A percentile compares a stretch with the other conserved stretches of the same genome.
Conservation (phyloP, 2,329 filamentous ascomycete genomes). For the Paecilomyces formosus region DNA sequence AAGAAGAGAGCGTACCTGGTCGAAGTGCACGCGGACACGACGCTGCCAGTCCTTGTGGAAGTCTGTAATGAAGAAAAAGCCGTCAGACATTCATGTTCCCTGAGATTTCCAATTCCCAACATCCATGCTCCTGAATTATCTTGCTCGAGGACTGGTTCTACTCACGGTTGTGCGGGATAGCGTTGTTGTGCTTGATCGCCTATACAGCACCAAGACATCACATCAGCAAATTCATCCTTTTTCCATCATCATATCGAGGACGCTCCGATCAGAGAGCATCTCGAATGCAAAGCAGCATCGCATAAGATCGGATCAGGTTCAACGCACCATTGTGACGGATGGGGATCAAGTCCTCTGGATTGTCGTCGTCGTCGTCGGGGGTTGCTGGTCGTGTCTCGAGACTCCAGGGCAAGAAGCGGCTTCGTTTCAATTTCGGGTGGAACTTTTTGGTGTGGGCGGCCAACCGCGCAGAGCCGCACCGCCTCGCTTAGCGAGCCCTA, state of each 20-base stretch:
- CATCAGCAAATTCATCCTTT: slow-evolving; percentile 20
- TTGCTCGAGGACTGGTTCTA: slow-evolving; percentile 14
- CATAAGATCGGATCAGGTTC: background rate
- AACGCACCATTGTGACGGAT: slow-evolving; percentile 46
- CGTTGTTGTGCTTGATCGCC: slow-evolving; percentile 99
- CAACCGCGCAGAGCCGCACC: slow-evolving; percentile 26
- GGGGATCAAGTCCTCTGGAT: slow-evolving; percentile 44
- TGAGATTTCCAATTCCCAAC: slow-evolving; percentile 6
- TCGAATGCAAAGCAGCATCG: slow-evolving; percentile 14
- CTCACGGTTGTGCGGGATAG: slow-evolving; percentile 93
- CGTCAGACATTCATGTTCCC: slow-evolving; percentile 17
- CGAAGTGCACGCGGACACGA: slow-evolving; percentile 98
- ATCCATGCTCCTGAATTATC: slow-evolving; percentile 9
- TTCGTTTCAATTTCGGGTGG: slow-evolving; percentile 26
- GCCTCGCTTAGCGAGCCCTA: slow-evolving; percentile 40
- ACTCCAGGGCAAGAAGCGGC: slow-evolving; percentile 24
- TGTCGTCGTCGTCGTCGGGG: slow-evolving; percentile 34
- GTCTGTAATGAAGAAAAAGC: slow-evolving; percentile 48
- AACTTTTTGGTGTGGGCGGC: slow-evolving; percentile 35
- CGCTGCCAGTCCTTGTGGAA: slow-evolving; percentile 99
- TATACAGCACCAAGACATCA: slow-evolving; percentile 28
- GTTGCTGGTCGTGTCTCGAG: slow-evolving; percentile 41
- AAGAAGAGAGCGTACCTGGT: slow-evolving; percentile 71
- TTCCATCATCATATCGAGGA: slow-evolving; percentile 12
- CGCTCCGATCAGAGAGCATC: background rate